Evolutionary conservation across 2,329 filamentous ascomycete species (phyloP), one percentile per base, ranked within the genome.

Genomic region (Colletotrichum sp.): DNA sequence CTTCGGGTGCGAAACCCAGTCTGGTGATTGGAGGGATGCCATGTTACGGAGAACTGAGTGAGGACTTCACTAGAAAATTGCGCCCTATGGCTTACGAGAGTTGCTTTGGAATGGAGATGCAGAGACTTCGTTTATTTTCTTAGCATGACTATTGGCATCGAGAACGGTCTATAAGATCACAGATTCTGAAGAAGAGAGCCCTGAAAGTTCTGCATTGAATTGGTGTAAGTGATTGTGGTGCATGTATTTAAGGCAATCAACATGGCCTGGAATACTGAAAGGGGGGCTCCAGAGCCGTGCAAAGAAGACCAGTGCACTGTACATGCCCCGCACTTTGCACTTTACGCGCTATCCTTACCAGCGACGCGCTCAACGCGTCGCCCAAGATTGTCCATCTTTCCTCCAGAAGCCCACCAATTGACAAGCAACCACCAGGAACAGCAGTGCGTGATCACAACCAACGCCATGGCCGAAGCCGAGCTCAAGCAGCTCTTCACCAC

Each of bases 401-500:
- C 64, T 48, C 57, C 39, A 24, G 36, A 10, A n/a, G 18, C 28
- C 64, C 68, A 1, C 18, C 57, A 68, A 52, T 36, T 39, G 52
- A 59, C 8, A 34, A 28, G 21, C 43, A 65, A 43, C 28, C 43
- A 39, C 16, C 24, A 57, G 21, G n/a, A 59, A 55, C 15, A 26
- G 30, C 71, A 52, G 43, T 21, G 7, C 3, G 2, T 21, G 39
- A 36, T 67, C 36, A 75, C 16, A 32, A 32, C 60, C 71, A 43
- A 67, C 28, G 77, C 6, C 28, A 78, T 78, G 77, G 71, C 77
- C 36, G 77, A 77, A 52, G 81, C 82, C 69, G 85, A 88, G 79
- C 80, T 89, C 70, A 88, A 87, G 76, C 83, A 87, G 79, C 84
- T 81, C 87, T 87, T 96, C 92, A 85, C 88, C 85, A 75, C 86